Evolutionary conservation across 768 basidiomycete species (phyloP).

Genomic region (Naganishia onofrii): DNA sequence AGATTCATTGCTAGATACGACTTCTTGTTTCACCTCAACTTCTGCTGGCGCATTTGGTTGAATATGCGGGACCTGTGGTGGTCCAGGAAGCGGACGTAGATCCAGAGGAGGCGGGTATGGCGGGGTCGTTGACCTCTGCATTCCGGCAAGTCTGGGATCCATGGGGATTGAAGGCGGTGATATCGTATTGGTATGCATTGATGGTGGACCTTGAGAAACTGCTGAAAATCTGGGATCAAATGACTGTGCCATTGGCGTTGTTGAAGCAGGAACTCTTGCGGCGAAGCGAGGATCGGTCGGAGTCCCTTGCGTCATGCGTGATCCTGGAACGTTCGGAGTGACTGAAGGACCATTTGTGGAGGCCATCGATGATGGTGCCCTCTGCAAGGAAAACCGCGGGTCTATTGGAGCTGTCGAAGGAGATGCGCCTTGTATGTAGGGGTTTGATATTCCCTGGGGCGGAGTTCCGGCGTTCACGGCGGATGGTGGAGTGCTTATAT

Average conservation of each 20-base stretch:
- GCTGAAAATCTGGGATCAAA: slow-evolving; percentile 12
- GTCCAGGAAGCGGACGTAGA: slow-evolving; percentile 7
- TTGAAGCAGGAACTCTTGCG: not conserved
- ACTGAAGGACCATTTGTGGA: not conserved
- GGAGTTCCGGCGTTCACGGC: not conserved
- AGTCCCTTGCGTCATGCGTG: not conserved
- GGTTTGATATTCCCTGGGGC: slow-evolving; percentile 1
- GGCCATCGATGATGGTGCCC: not conserved
- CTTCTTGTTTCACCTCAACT: not conserved
- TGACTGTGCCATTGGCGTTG: not conserved
- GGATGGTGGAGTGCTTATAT: not conserved
- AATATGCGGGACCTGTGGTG: not conserved
- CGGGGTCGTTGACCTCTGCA: slow-evolving; percentile 13
- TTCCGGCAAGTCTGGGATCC: slow-evolving; percentile 6
- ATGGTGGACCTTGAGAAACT: not conserved
- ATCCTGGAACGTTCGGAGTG: not conserved
- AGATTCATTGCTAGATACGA: not conserved
- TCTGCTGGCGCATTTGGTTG: not conserved
- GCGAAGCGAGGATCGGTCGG: not conserved
- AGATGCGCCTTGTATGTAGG: not conserved
- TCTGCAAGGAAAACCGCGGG: not conserved
- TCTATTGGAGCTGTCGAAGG: not conserved
- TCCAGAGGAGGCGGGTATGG: slow-evolving; percentile 12
- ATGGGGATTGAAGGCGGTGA: not conserved
- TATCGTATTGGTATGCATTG: not conserved